Evolutionary conservation across 345 rosid species (phyloP).

Genomic region (Dipteronia dyeriana): DNA sequence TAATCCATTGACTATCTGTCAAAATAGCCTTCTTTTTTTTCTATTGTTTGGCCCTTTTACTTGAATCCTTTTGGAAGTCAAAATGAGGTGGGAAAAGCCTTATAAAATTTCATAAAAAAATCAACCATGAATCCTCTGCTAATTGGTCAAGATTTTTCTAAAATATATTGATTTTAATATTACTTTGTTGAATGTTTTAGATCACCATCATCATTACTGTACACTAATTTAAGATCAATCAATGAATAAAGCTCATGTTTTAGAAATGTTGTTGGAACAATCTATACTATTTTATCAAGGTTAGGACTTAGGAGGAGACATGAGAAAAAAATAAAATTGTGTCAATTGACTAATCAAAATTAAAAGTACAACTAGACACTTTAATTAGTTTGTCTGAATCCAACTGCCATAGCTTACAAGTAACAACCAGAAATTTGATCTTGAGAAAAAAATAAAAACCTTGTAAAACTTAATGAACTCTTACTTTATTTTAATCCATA

Average conservation of each 20-base stretch:
- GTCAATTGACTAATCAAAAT: not conserved
- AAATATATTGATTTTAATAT: not conserved
- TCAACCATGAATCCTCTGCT: constrained; percentile 1
- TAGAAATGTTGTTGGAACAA: constrained; percentile 23
- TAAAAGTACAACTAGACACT: not conserved
- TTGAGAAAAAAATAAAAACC: not conserved
- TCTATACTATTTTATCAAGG: not conserved
- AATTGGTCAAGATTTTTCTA: constrained; percentile 8
- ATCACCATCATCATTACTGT: constrained; percentile 18
- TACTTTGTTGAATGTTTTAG: not conserved
- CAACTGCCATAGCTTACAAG: not conserved
- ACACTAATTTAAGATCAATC: constrained; percentile 8
- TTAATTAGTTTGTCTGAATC: not conserved
- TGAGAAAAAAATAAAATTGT: not conserved
- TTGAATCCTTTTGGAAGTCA: constrained; percentile 11
- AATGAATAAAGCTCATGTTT: constrained; percentile 8
- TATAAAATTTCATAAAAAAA: not conserved
- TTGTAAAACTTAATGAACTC: too few species aligned
- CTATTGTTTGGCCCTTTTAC: not conserved
- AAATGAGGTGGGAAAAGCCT: not conserved
- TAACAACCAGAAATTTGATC: not conserved
- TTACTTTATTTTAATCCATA: too few species aligned
- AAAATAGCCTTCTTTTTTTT: constrained; percentile 23
- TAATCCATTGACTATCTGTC: constrained; percentile 35
- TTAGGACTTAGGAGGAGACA: not conserved